phyloP scores from a whole-genome alignment of 352 stramenopile species.

The Halophytophthora polymorphica region DNA sequence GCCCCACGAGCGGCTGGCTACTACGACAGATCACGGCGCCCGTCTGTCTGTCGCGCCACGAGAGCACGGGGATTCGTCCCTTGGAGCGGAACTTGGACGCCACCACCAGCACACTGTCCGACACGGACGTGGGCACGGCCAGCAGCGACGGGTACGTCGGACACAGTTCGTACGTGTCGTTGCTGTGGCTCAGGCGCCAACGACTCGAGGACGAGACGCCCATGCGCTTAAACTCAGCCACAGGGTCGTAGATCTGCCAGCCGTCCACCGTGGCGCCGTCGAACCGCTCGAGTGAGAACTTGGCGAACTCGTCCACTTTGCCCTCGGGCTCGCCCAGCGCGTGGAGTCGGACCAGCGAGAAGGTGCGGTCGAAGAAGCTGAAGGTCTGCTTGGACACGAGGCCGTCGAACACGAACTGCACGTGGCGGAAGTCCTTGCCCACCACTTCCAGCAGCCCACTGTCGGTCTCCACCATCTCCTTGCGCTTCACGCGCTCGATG shows the following conservation, averaged over 20 bases:
- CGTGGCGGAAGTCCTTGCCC: conserved; percentile 78
- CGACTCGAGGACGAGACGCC: conserved; percentile 47
- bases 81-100: conserved; percentile 87
- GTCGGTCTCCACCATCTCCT: conserved; percentile 73
- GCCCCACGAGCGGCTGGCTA: conserved; percentile 79
- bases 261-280: conserved; percentile 40
- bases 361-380: conserved; percentile 68
- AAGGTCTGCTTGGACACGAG: conserved; percentile 80
- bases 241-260: conserved; percentile 68
- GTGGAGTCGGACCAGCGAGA: conserved; percentile 55
- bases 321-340: conserved; percentile 50
- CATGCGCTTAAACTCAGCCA: conserved; percentile 69
- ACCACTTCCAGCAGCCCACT: conserved; percentile 67
- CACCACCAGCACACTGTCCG: conserved; percentile 54
- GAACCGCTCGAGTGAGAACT: conserved; percentile 56
- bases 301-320: conserved; percentile 60
- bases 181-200: conserved; percentile 71
- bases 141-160: conserved; percentile 78
- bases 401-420: conserved; percentile 74
- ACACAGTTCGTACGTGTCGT: conserved; percentile 69
- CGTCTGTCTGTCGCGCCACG: conserved; percentile 71
- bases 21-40: conserved; percentile 79
- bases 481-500: conserved; percentile 72
- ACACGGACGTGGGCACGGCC: conserved; percentile 58
- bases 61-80: conserved; percentile 75